Conservation (phyloP, 768 basidiomycete genomes). For the Botryobasidium botryosum region DNA sequence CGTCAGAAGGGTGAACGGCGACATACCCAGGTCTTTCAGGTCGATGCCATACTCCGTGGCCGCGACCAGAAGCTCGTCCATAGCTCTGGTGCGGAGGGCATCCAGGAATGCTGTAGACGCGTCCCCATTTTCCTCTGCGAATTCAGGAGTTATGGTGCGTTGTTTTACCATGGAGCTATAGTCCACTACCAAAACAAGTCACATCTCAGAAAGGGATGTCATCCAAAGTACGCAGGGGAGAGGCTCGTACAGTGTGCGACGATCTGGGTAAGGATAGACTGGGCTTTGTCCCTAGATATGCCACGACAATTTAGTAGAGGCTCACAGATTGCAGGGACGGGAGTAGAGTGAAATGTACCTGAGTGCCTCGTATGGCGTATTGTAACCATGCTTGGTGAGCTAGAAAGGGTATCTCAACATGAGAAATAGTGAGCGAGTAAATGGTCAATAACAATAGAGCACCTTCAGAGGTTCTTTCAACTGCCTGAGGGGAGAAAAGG, state of each 20-base stretch:
- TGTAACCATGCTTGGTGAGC: slow-evolving; percentile 70
- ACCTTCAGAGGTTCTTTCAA: slow-evolving; percentile 35
- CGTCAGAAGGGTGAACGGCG: neutral
- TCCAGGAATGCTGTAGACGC: slow-evolving; percentile 64
- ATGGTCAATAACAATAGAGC: neutral
- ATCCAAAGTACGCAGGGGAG: too few species aligned
- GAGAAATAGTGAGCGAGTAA: neutral
- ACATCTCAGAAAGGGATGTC: slow-evolving; percentile 4
- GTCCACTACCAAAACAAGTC: slow-evolving; percentile 24
- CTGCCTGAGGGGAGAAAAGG: slow-evolving; percentile 23
- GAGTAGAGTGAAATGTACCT: slow-evolving; percentile 75
- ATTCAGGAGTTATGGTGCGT: slow-evolving; percentile 59
- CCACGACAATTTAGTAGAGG: slow-evolving; percentile 29
- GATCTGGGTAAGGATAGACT: slow-evolving; percentile 74
- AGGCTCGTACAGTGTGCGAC: slow-evolving; percentile 44
- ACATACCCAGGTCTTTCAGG: slow-evolving; percentile 56
- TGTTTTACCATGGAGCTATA: slow-evolving; percentile 59
- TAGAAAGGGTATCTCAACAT: too few species aligned
- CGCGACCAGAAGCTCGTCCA: slow-evolving; percentile 73
- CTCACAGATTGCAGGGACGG: slow-evolving; percentile 70
- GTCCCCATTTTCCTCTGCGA: slow-evolving; percentile 52
- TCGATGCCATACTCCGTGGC: slow-evolving; percentile 73
- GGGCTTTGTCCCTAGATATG: slow-evolving; percentile 79
- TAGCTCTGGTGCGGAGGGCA: slow-evolving; percentile 61
- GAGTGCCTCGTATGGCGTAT: slow-evolving; percentile 64